These are phyloP conservation scores for Haematococcus lacustris DNA, from an alignment of 139 green algal species.

Conservation along the genomic window DNA sequence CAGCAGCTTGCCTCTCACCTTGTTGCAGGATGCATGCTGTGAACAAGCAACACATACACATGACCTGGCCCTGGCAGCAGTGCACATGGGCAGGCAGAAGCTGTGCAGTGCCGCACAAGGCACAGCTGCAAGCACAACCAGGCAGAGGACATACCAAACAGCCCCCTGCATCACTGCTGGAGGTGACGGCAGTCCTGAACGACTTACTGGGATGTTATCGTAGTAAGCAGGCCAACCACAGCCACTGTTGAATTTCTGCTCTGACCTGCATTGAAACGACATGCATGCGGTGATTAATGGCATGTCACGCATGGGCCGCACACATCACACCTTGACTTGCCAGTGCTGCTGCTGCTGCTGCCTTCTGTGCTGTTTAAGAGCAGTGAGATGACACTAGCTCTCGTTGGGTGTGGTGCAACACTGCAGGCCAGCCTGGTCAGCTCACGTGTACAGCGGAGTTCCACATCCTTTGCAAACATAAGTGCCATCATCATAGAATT, in stretches of 20 bases:
- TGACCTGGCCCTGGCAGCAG: background rate
- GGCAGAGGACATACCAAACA: background rate
- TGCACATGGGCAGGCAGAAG: background rate
- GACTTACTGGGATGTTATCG: conserved; percentile 49
- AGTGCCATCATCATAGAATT: conserved; percentile 68
- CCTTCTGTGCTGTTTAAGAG: no score
- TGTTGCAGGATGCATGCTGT: no score
- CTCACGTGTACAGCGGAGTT: conserved; percentile 61
- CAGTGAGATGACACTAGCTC: no score
- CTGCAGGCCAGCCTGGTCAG: conserved; percentile 9
- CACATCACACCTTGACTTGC: conserved; percentile 32
- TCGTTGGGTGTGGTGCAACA: no score
- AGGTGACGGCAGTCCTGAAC: no score
- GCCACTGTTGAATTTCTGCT: conserved; percentile 84
- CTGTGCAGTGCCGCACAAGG: background rate
- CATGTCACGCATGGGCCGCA: background rate
- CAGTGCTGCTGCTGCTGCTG: no score
- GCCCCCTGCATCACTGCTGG: background rate
- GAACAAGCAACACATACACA: background rate
- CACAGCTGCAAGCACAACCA: background rate
- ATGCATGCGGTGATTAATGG: background rate
- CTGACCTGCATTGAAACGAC: conserved; percentile 39
- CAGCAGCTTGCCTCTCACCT: no score
- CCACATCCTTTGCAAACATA: conserved; percentile 83
- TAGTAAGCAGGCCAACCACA: conserved; percentile 88